Base-by-base conservation (phyloP, 192 early-diverging fungal species). In the Podila epicladia region DNA sequence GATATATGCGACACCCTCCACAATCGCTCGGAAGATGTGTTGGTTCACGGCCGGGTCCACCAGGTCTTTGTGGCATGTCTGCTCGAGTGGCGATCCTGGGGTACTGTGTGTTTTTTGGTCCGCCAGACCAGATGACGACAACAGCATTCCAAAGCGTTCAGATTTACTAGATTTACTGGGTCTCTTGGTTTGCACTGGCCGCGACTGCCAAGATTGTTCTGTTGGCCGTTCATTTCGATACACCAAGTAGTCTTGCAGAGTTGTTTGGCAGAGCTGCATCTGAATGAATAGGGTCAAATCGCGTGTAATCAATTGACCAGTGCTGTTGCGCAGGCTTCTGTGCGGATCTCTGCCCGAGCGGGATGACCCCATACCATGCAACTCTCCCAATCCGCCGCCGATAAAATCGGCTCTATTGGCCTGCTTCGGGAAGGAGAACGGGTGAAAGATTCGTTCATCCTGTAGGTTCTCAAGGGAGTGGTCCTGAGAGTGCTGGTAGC, bases 181-280 rank as follows among this genome's bases (percentile, higher is more conserved):
- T 38, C 60, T 61, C 35, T 53, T 65, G 38, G 15, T 50, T 8
- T 50, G 24, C 4, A 72, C 70, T 1, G 15, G 37, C 17, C 7
- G 60, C 58, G 82, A 87, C 15, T 59, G 17, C 51, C 28, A 38
- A 55, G 31, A 3, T 24, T 73, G 6, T 24, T 73, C 67, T 22
- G 70, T 64, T 2, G 94, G 85, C 29, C 90, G 91, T 70, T 89
- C 83, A 64, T 94, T 89, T 8, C 90, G 84, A 37, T 87, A 86
- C 37, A 68, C 53, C 0, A 94, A 83, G 45, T 90, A 94, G 79
- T 94, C 92, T 35, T 87, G 87, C 26, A 94, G 77, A 1, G 90
- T 92, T 58, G 83, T 91, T 64, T 89, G 88, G 66, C 97, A 99
- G 33, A 99, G 86, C 73, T 99, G 96, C 97, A 99, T 96, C 71